phyloP scores from a whole-genome alignment of 805 yeast species.

The Metschnikowia picachoensis region DNA sequence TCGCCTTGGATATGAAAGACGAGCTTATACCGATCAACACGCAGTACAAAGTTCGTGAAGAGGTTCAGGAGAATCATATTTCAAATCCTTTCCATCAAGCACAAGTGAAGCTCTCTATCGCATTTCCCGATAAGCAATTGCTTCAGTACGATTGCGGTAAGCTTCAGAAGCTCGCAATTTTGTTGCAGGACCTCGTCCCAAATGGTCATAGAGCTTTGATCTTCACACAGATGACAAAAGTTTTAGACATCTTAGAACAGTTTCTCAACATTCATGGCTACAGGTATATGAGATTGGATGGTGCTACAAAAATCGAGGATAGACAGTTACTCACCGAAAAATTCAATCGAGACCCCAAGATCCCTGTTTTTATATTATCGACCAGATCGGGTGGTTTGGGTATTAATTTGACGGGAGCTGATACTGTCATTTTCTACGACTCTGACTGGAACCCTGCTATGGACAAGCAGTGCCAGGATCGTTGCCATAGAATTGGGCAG shows the following conservation, averaged over 20 bases:
- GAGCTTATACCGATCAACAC: conserved; percentile 41
- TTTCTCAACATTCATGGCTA: conserved; percentile 93
- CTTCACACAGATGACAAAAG: conserved; percentile 98
- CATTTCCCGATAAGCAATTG: conserved; percentile 92
- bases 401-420: conserved; percentile 96
- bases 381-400: conserved; percentile 99
- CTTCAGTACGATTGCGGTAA: conserved; percentile 97
- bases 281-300: conserved; percentile 91
- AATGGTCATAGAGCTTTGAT: conserved; percentile 92
- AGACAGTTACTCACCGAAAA: conserved; percentile 91
- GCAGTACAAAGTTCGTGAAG: conserved; percentile 28
- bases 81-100: conserved; percentile 64
- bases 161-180: conserved; percentile 73
- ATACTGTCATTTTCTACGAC: conserved; percentile 95
- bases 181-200: conserved; percentile 72
- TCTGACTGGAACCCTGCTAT: conserved; percentile 99
- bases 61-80: conserved; percentile 40
- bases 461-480: conserved; percentile 99
- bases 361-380: conserved; percentile 88
- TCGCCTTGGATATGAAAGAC: conserved; percentile 66
- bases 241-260: conserved; percentile 87
- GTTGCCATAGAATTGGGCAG: conserved; percentile 99
- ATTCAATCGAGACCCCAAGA: conserved; percentile 79
- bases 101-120: conserved; percentile 84
- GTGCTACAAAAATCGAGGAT: conserved; percentile 96